Evolutionary conservation across 1,284 basidiomycete species (phyloP), one percentile per base, ranked within the genome.

Genomic region (Cutaneotrichosporon sp.): DNA sequence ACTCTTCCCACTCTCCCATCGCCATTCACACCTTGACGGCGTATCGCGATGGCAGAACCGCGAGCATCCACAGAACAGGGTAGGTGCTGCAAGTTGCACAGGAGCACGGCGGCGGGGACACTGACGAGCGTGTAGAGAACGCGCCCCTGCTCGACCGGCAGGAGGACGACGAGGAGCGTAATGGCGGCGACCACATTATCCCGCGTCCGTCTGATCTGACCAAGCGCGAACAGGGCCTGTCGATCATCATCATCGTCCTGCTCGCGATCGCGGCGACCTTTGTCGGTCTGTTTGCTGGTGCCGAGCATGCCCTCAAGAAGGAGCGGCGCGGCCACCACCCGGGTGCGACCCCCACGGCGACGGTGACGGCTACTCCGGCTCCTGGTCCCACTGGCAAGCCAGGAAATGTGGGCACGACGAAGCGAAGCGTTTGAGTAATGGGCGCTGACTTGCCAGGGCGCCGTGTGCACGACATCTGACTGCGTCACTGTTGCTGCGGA

Each of bases 231-330:
- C 87, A 90, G 76, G 78, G 90, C 51, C 82, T 97, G 1, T 82
- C 90, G 14, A 78, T 85, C 14, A 75, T 88, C 44, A 81, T 83
- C 0, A 80, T 97, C 54, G 66, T 88, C 30, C 80, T 97, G 51
- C 80, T 97, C 8, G 79, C 97, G 35, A 78, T 93, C 47, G 83
- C 84, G 57, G 86, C 88, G 18, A 82, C 90, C 20, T 94, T 96
- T 74, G 84, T 93, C 59, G 94, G 94, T 9, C 80, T 98, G 7
- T 97, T 94, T 73, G 87, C 88, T 22, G 90, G 90, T 7, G 84
- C 87, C 1, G 84, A 90, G 67, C 83, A 86, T 67, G 84, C 84
- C 59, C 80, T 91, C 53, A 83, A 83, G 38, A 80, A 80, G 63
- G 77, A 66, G 43, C 59, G 58, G 67, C 66, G 58, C 56, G 37